Evolutionary conservation across 179 eudicot genomes (phyloP), one percentile per base, ranked within the genome.

Genomic region (Spinacia oleracea): DNA sequence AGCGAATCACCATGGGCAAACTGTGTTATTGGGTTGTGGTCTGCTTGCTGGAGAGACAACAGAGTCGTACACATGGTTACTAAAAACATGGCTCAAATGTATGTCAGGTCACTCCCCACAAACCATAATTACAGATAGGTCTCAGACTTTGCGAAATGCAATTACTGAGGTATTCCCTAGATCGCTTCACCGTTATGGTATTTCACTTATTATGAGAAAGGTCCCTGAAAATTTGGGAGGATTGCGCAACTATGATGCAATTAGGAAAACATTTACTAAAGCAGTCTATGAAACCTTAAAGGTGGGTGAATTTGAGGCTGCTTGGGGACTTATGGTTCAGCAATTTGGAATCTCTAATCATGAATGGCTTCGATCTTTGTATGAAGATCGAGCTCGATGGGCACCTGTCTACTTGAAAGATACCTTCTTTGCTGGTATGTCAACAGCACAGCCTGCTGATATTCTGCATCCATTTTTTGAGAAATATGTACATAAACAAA

Each of bases 201-300:
- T 91, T 79, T 90, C 92, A 21, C 89, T 86, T 68, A 79, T 79
- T 53, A 84, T 84, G 80, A 79, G 84, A 73, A 76, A 79, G 79
- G 81, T 91, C 27, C 96, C 96, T 0, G 93, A 89, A 81, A 91
- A 90, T 64, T 82, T 91, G 77, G 93, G 93, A 66, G 96, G 93
- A 6, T 73, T 91, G 20, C 83, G 80, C 48, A 85, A 87, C 81
- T 91, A 75, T 76, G 87, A 84, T 79, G 80, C 78, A 50, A 80
- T 84, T 55, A 78, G 79, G 53, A 81, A 81, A 77, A 43, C 69
- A 16, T 51, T 84, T 63, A 66, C 20, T 18, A 84, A 79, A 79
- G 76, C 72, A 58, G 87, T 89, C 23, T 90, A 91, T 75, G 96
- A 91, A 85, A 70, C 90, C 0, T 73, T 83, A 60, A 91, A 86